phyloP scores from a whole-genome alignment of 805 yeast genomes.

The Pichia pseudocactophila region DNA sequence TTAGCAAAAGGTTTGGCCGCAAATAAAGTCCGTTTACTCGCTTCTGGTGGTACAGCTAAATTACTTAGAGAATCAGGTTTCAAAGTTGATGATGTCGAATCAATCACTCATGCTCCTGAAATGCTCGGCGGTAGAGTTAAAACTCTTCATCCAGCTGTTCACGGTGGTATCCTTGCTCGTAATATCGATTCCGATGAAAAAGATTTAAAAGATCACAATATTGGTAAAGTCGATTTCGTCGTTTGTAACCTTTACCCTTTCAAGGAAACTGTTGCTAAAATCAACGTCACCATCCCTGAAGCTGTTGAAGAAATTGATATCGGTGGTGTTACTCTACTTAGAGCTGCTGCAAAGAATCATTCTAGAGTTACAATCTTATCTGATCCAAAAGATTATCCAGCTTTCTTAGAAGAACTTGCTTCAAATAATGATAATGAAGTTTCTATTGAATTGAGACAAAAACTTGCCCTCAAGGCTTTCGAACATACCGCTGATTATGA shows the following conservation, averaged over 20 bases:
- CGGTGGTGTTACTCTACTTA: constrained; percentile 93
- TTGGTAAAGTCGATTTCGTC: constrained; percentile 92
- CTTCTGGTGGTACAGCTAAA: constrained; percentile 96
- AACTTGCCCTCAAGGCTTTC: constrained; percentile 89
- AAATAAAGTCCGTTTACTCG: constrained; percentile 84
- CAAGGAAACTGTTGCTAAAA: constrained; percentile 93
- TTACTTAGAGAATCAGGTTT: constrained; percentile 95
- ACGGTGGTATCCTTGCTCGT: constrained; percentile 95
- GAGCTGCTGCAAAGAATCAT: constrained; percentile 99
- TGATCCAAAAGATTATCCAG: constrained; percentile 90
- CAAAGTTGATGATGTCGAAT: constrained; percentile 91
- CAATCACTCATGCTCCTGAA: constrained; percentile 97
- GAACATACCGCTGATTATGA: constrained; percentile 99
- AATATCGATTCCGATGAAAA: constrained; percentile 83
- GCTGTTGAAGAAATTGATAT: constrained; percentile 98
- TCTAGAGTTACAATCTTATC: constrained; percentile 90
- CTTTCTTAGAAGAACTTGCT: constrained; percentile 70
- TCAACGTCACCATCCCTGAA: constrained; percentile 90
- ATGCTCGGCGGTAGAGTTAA: constrained; percentile 98
- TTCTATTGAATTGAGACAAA: constrained; percentile 65
- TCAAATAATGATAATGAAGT: constrained; percentile 45
- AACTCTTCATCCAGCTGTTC: constrained; percentile 97
- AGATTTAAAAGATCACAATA: constrained; percentile 81
- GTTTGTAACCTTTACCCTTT: constrained; percentile 98
- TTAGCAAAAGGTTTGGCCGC: constrained; percentile 90